phyloP scores from a whole-genome alignment of 2,329 filamentous ascomycete genomes.

The Ophiosphaerella herpotricha region DNA sequence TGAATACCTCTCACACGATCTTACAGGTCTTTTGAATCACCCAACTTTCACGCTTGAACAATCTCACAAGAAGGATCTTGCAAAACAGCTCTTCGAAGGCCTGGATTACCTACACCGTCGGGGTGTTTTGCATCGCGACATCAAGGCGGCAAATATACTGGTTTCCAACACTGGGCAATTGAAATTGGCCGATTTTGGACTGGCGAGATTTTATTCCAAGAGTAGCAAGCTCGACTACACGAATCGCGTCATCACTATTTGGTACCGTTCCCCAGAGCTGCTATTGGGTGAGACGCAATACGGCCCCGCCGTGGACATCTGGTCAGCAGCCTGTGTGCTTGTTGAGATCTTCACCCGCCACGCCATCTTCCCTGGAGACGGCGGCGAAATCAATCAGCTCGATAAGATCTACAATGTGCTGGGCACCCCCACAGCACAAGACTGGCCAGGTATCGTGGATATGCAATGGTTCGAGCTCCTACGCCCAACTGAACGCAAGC shows the following conservation, averaged over 20 bases:
- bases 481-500: conserved; percentile 73
- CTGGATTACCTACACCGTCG: conserved; percentile 90
- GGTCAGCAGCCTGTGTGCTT: conserved; percentile 96
- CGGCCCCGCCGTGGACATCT: conserved; percentile 94
- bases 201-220: conserved; percentile 96
- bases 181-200: conserved; percentile 93
- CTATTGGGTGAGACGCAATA: conserved; percentile 94
- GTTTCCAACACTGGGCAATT: conserved; percentile 87
- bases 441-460: conserved; percentile 89
- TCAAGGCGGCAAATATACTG: conserved; percentile 97
- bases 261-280: conserved; percentile 95
- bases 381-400: conserved; percentile 92
- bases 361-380: conserved; percentile 93
- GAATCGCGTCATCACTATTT: conserved; percentile 97
- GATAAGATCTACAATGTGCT: conserved; percentile 95
- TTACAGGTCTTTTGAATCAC: conserved; percentile 94
- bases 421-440: conserved; percentile 79
- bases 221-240: conserved; percentile 92
- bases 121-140: conserved; percentile 95
- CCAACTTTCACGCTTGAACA: conserved; percentile 84
- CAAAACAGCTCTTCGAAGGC: conserved; percentile 89
- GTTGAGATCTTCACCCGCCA: conserved; percentile 94
- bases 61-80: conserved; percentile 89
- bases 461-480: conserved; percentile 98
- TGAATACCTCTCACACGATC: conserved; percentile 93